Conservation (phyloP, 352 stramenopile genomes). For the Pythium dissimile region DNA sequence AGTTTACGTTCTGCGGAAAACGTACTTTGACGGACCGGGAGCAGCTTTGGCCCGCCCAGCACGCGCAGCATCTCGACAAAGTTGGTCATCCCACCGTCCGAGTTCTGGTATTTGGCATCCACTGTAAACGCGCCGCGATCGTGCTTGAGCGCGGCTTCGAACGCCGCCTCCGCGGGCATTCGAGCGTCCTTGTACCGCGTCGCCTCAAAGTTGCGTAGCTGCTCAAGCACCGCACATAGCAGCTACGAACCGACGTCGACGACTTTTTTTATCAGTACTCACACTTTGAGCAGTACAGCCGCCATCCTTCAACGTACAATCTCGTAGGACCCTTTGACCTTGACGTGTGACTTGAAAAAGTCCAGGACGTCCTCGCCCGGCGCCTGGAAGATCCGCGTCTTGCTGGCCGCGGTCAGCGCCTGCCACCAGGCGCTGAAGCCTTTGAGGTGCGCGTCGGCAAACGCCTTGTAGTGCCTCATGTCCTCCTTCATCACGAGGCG, state of each 20-base stretch:
- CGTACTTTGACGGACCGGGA: slow-evolving; percentile 49
- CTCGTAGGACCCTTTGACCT: slow-evolving; percentile 89
- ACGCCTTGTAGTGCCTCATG: slow-evolving; percentile 62
- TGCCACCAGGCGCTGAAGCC: slow-evolving; percentile 59
- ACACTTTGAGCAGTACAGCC: background rate
- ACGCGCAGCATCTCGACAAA: slow-evolving; percentile 64
- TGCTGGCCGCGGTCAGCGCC: slow-evolving; percentile 37
- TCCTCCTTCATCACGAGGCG: slow-evolving; percentile 80
- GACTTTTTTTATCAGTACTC: too few species aligned
- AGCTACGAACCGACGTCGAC: slow-evolving; percentile 12
- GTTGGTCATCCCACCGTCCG: slow-evolving; percentile 31
- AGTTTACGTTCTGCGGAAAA: background rate
- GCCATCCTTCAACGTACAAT: slow-evolving; percentile 48
- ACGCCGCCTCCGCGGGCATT: slow-evolving; percentile 61
- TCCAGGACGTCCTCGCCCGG: slow-evolving; percentile 80
- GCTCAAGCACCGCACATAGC: slow-evolving; percentile 88
- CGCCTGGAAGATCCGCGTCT: slow-evolving; percentile 80
- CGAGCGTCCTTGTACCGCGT: slow-evolving; percentile 90
- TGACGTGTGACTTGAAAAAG: slow-evolving; percentile 75
- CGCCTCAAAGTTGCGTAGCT: slow-evolving; percentile 90
- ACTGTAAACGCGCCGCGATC: slow-evolving; percentile 53
- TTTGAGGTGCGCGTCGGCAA: slow-evolving; percentile 64
- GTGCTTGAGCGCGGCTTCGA: slow-evolving; percentile 51
- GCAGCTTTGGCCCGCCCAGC: slow-evolving; percentile 53
- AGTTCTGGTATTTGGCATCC: slow-evolving; percentile 37